Conservation (phyloP, 2,329 filamentous ascomycete species). For the Myrmaecium sp. region DNA sequence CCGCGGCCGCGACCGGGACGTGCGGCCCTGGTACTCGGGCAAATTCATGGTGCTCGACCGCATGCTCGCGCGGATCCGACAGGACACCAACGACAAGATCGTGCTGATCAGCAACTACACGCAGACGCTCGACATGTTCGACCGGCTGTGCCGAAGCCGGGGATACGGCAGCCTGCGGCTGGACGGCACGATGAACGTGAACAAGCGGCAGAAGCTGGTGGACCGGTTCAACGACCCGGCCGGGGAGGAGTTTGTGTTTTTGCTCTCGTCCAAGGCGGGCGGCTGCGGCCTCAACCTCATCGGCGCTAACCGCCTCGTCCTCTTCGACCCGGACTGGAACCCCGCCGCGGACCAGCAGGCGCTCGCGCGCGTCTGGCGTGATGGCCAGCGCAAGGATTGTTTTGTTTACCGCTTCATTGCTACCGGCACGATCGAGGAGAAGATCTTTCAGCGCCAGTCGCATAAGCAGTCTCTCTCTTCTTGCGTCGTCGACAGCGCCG, state of each 20-base stretch:
- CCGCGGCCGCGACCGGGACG: slow-evolving; percentile 74
- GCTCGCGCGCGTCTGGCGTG: slow-evolving; percentile 92
- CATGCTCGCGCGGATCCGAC: slow-evolving; percentile 88
- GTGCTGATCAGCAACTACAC: slow-evolving; percentile 98
- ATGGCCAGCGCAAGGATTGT: slow-evolving; percentile 97
- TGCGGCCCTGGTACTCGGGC: slow-evolving; percentile 91
- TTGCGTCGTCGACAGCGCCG: slow-evolving; percentile 88
- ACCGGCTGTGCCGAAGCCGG: slow-evolving; percentile 70
- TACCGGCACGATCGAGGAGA: slow-evolving; percentile 95
- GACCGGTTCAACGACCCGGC: slow-evolving; percentile 95
- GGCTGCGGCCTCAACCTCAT: slow-evolving; percentile 94
- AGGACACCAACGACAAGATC: slow-evolving; percentile 97
- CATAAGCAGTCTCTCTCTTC: slow-evolving; percentile 96
- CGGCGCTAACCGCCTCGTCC: slow-evolving; percentile 80
- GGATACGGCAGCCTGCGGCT: slow-evolving; percentile 76
- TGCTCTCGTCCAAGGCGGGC: slow-evolving; percentile 93
- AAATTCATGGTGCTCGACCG: slow-evolving; percentile 98
- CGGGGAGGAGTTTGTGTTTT: slow-evolving; percentile 78
- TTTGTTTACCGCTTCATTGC: slow-evolving; percentile 99
- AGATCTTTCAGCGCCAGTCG: slow-evolving; percentile 96
- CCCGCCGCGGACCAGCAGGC: slow-evolving; percentile 95
- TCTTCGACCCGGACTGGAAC: slow-evolving; percentile 94
- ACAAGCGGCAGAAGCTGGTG: slow-evolving; percentile 89
- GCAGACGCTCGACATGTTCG: slow-evolving; percentile 86
- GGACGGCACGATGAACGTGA: slow-evolving; percentile 95